phyloP scores from a whole-genome alignment of 345 rosid species.

The Aegle marmelos region DNA sequence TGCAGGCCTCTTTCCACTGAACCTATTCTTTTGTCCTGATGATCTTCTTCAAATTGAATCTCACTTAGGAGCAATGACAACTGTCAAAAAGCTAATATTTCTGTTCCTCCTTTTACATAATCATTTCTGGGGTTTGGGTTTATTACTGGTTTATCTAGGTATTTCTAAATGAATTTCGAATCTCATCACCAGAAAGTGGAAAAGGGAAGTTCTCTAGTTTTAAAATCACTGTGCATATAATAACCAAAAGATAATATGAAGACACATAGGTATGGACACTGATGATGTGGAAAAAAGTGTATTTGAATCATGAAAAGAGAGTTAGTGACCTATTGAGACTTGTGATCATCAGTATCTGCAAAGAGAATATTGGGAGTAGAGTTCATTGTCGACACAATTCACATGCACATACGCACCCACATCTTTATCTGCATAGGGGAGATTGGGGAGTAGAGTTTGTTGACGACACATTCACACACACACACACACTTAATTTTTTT shows the following conservation, averaged over 20 bases:
- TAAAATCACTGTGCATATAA: too few species aligned
- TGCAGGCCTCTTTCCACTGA: not conserved
- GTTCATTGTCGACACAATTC: not conserved
- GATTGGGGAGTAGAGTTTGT: not conserved
- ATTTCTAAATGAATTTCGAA: not conserved
- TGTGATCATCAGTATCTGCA: not conserved
- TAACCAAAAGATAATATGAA: too few species aligned
- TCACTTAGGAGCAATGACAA: not conserved
- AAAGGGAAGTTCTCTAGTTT: too few species aligned
- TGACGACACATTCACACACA: not conserved
- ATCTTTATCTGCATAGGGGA: not conserved
- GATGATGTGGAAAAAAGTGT: not conserved
- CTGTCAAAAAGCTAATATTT: not conserved
- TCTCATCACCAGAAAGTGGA: not conserved
- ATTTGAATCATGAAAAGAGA: not conserved
- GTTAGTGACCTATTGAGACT: not conserved
- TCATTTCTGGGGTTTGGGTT: not conserved
- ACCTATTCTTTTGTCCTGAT: not conserved
- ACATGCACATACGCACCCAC: not conserved
- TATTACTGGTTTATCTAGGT: not conserved
- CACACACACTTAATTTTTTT: not conserved
- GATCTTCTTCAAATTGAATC: not conserved
- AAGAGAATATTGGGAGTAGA: not conserved
- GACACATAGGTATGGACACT: not conserved
- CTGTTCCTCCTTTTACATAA: not conserved